phyloP scores from a whole-genome alignment of 331 rosid genomes.

The Malus hybrid region DNA sequence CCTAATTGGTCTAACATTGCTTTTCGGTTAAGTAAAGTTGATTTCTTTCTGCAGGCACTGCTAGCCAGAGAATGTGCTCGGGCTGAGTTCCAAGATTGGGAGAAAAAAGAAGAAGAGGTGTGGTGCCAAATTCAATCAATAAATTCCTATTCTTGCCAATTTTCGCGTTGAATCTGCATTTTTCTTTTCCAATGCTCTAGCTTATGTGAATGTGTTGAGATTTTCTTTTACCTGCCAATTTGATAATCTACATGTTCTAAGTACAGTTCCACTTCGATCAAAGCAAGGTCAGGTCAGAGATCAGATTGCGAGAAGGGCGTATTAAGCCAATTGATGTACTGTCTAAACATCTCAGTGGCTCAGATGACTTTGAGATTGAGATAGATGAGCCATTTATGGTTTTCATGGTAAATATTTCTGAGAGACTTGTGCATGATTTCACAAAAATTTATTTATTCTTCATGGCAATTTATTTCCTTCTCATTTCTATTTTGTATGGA shows the following conservation, averaged over 20 bases:
- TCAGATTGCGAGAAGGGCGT: slow-evolving; percentile 97
- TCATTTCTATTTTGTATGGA: not conserved
- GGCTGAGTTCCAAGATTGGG: slow-evolving; percentile 99
- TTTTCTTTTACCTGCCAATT: slow-evolving; percentile 9
- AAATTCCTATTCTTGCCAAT: not conserved
- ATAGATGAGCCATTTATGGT: slow-evolving; percentile 88
- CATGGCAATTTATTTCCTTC: not conserved
- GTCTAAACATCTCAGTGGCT: slow-evolving; percentile 76
- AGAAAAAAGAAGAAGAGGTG: slow-evolving; percentile 98
- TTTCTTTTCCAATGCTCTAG: not conserved
- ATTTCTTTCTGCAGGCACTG: slow-evolving; percentile 55
- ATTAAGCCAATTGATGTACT: slow-evolving; percentile 84
- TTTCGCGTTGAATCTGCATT: not conserved
- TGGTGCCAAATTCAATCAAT: slow-evolving; percentile 3
- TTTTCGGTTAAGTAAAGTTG: not conserved
- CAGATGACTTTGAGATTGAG: slow-evolving; percentile 83
- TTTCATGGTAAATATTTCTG: slow-evolving; percentile 57
- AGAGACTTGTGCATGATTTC: not conserved
- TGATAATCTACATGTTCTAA: slow-evolving; percentile 12
- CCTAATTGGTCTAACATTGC: not conserved
- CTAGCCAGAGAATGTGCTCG: slow-evolving; percentile 96
- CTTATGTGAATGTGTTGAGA: not conserved
- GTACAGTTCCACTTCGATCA: slow-evolving; percentile 94
- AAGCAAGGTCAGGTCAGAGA: slow-evolving; percentile 98
- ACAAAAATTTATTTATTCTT: not conserved